phyloP scores from a whole-genome alignment of 129 eudicot species.

The Solidago caesia region DNA sequence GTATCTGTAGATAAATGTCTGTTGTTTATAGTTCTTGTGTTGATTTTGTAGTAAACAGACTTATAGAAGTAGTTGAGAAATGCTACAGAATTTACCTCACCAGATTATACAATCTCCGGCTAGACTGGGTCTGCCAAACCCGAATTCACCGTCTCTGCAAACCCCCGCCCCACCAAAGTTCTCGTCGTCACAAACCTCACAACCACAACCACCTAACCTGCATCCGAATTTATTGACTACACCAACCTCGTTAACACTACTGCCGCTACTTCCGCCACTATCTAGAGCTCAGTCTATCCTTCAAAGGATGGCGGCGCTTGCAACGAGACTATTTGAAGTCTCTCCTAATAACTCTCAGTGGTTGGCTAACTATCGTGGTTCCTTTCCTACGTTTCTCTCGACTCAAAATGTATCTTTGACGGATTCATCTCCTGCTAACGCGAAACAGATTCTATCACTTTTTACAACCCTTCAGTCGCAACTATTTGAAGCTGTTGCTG shows the following conservation, averaged over 20 bases:
- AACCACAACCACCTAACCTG: slow-evolving; percentile 46
- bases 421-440: slow-evolving; percentile 47
- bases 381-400: slow-evolving; percentile 68
- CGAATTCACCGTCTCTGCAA: slow-evolving; percentile 85
- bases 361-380: slow-evolving; percentile 78
- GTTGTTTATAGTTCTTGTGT: neutral
- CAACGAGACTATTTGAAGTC: slow-evolving; percentile 77
- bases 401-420: slow-evolving; percentile 46
- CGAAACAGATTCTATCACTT: slow-evolving; percentile 62
- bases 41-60: slow-evolving; percentile 20
- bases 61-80: slow-evolving; percentile 37
- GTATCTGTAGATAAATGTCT: slow-evolving; percentile 1
- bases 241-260: slow-evolving; percentile 61
- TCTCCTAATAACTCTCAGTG: slow-evolving; percentile 82
- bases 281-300: slow-evolving; percentile 84
- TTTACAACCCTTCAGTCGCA: slow-evolving; percentile 78
- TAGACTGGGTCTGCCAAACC: slow-evolving; percentile 83
- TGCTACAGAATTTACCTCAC: slow-evolving; percentile 82
- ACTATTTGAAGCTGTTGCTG: slow-evolving; percentile 81
- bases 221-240: slow-evolving; percentile 43
- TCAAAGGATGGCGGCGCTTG: slow-evolving; percentile 70
- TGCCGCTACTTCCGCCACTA: slow-evolving; percentile 87
- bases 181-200: slow-evolving; percentile 56
- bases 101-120: slow-evolving; percentile 91
- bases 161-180: slow-evolving; percentile 58